Evolutionary conservation across 2,329 filamentous ascomycete species (phyloP), one percentile per base, ranked within the genome.

Genomic region (Phaeosphaeria sp.): DNA sequence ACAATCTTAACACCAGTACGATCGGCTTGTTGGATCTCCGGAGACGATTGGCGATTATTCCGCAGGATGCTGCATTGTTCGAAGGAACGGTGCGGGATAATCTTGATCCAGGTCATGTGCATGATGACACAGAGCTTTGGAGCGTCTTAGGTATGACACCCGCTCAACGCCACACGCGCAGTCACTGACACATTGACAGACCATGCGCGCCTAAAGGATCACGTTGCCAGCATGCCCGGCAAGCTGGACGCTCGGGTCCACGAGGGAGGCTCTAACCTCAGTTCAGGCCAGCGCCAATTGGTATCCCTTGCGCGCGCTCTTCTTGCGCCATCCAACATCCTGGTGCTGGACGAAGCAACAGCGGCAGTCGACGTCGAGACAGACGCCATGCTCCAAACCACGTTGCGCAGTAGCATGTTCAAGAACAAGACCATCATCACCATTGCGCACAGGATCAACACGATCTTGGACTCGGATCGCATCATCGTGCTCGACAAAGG

Each of bases 71-170:
- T 27, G 94, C 94, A 63, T 86, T 99, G 60, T 99, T 99, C 71
- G 92, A 96, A 78, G 93, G 93, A 50, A 93, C 90, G 9, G 87
- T 99, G 62, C 88, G 95, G 65, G 95, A 99, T 78, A 99, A 99
- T 73, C 85, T 98, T 41, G 95, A 99, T 75, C 96, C 96, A 22
- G 92, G 90, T 25, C 91, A 97, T 75, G 92, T 96, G 54, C 93
- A 97, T 73, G 94, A 97, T 78, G 96, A 99, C 78, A 97, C 93
- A 5, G 95, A 98, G 75, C 83, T 99, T 33, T 99, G 95, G 95
- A 96, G 91, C 74, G 93, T 96, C 59, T 83, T 97, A 62, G 91
- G 91, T 94, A 84, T 79, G 90, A 84, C 67, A 11, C 13, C 22
- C 18, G 21, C 50, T 25, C 9, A 18, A 10, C 44, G 27, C 22